Evolutionary conservation across 1,284 basidiomycete genomes (phyloP).

Genomic region (Macrocystidia cucumis): DNA sequence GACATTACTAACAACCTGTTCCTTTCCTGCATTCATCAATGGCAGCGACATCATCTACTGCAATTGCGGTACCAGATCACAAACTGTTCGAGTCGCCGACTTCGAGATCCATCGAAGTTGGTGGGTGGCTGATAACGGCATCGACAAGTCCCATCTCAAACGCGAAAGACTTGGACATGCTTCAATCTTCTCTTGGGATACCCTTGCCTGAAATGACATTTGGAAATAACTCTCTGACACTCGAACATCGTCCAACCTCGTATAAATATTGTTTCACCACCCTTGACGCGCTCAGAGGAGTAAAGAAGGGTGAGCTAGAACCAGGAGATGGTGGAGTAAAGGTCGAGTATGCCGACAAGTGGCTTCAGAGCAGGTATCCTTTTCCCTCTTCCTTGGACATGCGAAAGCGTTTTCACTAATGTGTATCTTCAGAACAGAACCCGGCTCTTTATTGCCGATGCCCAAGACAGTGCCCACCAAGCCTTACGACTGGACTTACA

Average conservation of each 20-base stretch:
- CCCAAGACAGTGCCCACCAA: constrained; percentile 72
- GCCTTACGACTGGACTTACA: constrained; percentile 98
- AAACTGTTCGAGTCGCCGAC: constrained; percentile 57
- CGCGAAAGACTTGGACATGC: constrained; percentile 62
- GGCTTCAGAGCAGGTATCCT: constrained; percentile 82
- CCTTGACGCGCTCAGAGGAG: constrained; percentile 61
- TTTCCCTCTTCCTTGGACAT: constrained; percentile 6
- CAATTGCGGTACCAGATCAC: constrained; percentile 49
- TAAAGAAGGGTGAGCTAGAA: constrained; percentile 72
- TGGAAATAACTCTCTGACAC: constrained; percentile 72
- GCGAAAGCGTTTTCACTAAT: constrained; percentile 10
- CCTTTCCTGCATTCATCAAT: too few species aligned
- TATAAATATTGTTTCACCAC: constrained; percentile 69
- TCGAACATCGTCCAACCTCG: constrained; percentile 55
- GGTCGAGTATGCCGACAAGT: constrained; percentile 91
- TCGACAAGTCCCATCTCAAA: constrained; percentile 71
- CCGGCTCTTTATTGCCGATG: constrained; percentile 58
- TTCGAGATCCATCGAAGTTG: constrained; percentile 56
- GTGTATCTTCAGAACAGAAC: constrained; percentile 45
- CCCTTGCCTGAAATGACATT: constrained; percentile 98
- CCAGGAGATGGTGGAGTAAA: constrained; percentile 86
- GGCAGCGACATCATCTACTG: constrained; percentile 26
- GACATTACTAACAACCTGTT: too few species aligned
- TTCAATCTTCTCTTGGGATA: constrained; percentile 60
- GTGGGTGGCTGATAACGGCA: constrained; percentile 58